Evolutionary conservation across 495 filamentous ascomycete genomes (phyloP), one percentile per base, ranked within the genome.

Genomic region (Annulohypoxylon moriforme): DNA sequence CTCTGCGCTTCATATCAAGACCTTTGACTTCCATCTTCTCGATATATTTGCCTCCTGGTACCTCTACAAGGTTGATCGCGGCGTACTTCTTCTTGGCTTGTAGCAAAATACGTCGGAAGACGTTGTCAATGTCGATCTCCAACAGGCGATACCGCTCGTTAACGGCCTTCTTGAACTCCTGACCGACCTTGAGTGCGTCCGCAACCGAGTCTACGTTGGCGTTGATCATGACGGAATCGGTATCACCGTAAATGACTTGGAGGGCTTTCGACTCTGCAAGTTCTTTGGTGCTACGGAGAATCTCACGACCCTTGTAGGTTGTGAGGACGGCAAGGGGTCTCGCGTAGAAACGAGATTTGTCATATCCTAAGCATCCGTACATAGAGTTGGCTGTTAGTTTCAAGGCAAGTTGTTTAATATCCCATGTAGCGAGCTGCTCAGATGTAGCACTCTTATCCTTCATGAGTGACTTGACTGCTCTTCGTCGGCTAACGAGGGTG

Each of bases 1-100:
- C 96, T 83, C 96, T 90, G 71, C 96, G 86, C 80, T 91, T 92
- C 96, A 99, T 98, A 78, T 99, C 96, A 42, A 99, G 85, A 81
- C 96, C 96, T 82, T 99, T 99, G 77, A 99, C 94, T 77, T 99
- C 96, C 79, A 98, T 90, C 80, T 96, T 96, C 73, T 97, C 96
- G 49, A 94, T 83, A 67, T 88, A 95, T 77, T 97, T 97, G 72
- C 95, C 96, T 73, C 95, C 91, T 18, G 92, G 81, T 14, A 69
- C 73, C 75, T 97, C 92, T 16, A 94, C 88, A 78, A 97, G 89
- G 78, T 97, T 98, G 80, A 98, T 92, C 42, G 96, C 96, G 13
- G 96, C 96, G 78, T 99, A 99, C 85, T 99, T 99, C 86, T 99
- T 99, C 86, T 99, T 99, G 40, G 96, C 95, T 79, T 98, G 96